Evolutionary conservation across 805 yeast species (phyloP).

Genomic region (Kodamaea nitidulidarum): DNA sequence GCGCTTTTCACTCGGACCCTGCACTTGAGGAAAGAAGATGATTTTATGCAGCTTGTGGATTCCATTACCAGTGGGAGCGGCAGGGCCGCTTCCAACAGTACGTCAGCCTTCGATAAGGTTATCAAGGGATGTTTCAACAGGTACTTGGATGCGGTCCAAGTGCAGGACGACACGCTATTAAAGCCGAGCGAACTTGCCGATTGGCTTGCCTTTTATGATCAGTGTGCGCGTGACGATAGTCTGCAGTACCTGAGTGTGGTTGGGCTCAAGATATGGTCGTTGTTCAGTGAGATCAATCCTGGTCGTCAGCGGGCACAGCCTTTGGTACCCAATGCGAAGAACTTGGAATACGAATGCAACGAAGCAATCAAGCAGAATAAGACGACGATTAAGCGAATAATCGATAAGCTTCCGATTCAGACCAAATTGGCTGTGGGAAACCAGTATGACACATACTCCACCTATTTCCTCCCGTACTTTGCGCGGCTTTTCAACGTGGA

Average conservation of each 20-base stretch:
- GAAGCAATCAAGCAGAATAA: slow-evolving; percentile 34
- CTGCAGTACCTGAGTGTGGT: slow-evolving; percentile 52
- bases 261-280: slow-evolving; percentile 57
- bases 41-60: slow-evolving; percentile 45
- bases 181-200: slow-evolving; percentile 64
- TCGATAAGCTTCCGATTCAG: slow-evolving; percentile 25
- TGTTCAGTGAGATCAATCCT: slow-evolving; percentile 59
- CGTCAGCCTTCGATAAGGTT: slow-evolving; percentile 57
- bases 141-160: slow-evolving; percentile 57
- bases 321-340: slow-evolving; percentile 30
- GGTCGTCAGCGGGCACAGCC: slow-evolving; percentile 14
- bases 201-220: slow-evolving; percentile 74
- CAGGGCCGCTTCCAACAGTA: slow-evolving; percentile 29
- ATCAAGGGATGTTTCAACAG: slow-evolving; percentile 66
- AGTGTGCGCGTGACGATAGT: slow-evolving; percentile 26
- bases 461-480: slow-evolving; percentile 33
- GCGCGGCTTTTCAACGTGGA: slow-evolving; percentile 30
- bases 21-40: slow-evolving; percentile 42
- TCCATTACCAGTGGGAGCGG: slow-evolving; percentile 41
- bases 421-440: slow-evolving; percentile 28
- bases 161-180: slow-evolving; percentile 54
- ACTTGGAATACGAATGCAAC: slow-evolving; percentile 34
- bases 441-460: slow-evolving; percentile 21
- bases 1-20: slow-evolving; percentile 54
- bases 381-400: slow-evolving; percentile 29